Base-by-base conservation (phyloP, 805 yeast species). In the Torulaspora microellipsoides region DNA sequence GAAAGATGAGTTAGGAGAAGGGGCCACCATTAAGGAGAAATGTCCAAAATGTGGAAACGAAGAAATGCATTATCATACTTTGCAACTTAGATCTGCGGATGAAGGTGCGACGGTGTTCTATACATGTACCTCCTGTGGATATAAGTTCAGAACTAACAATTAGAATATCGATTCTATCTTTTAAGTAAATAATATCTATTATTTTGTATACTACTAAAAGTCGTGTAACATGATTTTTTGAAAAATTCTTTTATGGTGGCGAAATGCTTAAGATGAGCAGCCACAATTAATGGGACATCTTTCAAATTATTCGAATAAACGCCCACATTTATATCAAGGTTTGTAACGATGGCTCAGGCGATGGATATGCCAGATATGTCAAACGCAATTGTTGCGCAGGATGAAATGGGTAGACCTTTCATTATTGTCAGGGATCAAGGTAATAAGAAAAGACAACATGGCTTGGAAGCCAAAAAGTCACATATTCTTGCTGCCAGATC, bases 51-150 rank as follows among this genome's bases (percentile, higher is more conserved):
- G 99, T 78, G 96, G 95, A 38, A 78, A 90, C 67, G 97, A 93
- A 61, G 97, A 93, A 67, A 95, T 95, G 99, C 90, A 83, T 64
- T 93, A 91, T 65, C 98, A 93, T 62, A 93, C 99, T 4, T 72
- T 93, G 54, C 99, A 93, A 68, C 76, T 93, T 56, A 81, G 99
- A 70, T 85, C 96, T 42, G 99, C 99, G 1, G 99, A 93, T 75
- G 99, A 93, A 76, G 99, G 99, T 76, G 95, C 99, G 25, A 93
- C 99, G 8, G 98, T 93, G 29, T 93, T 93, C 64, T 95, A 93
- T 70, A 91, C 99, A 1, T 93, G 99, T 72, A 83, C 95, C 1
- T 70, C 77, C 33, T 93, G 99, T 76, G 89, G 90, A 34, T 88
- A 91, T 75, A 81, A 87, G 59, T 90, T 86, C 73, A 83, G 97